These are phyloP conservation scores for Hsuehochloa calcarea DNA, from an alignment of 176 grass and related monocot species.

Conservation along the genomic window DNA sequence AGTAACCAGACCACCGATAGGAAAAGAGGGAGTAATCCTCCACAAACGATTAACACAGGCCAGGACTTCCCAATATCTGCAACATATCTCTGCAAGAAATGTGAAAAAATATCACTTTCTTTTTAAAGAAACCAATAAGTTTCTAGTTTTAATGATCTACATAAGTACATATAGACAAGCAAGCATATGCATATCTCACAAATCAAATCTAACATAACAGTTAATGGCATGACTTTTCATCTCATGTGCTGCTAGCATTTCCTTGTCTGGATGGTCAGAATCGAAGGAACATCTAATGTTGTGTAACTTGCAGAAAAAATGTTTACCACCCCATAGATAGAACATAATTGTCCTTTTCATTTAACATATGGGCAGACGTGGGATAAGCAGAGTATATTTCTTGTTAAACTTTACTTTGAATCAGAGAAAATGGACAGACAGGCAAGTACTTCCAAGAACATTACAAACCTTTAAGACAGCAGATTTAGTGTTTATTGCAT, in stretches of 20 bases:
- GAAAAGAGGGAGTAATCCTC: slow-evolving; percentile 80
- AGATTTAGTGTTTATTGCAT: slow-evolving; percentile 69
- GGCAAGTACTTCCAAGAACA: slow-evolving; percentile 4
- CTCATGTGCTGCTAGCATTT: not conserved
- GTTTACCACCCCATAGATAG: not conserved
- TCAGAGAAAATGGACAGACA: slow-evolving; percentile 4
- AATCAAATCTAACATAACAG: slow-evolving; percentile 1
- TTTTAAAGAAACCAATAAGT: not conserved
- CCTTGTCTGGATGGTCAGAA: not conserved
- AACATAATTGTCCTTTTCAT: not conserved
- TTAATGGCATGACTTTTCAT: not conserved
- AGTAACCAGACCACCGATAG: slow-evolving; percentile 79
- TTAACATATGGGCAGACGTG: not conserved
- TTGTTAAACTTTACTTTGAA: not conserved
- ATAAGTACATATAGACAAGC: slow-evolving; percentile 2
- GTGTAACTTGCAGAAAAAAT: not conserved
- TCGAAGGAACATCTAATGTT: not conserved
- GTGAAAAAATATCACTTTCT: not conserved
- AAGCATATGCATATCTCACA: not conserved
- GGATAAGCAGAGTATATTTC: not conserved
- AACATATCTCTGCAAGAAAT: slow-evolving; percentile 83
- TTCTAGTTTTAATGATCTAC: not conserved
- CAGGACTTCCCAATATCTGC: slow-evolving; percentile 91
- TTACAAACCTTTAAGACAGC: slow-evolving; percentile 76
- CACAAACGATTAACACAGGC: slow-evolving; percentile 96